Evolutionary conservation across 1,284 basidiomycete species (phyloP).

Genomic region (Sporisorium reilianum): DNA sequence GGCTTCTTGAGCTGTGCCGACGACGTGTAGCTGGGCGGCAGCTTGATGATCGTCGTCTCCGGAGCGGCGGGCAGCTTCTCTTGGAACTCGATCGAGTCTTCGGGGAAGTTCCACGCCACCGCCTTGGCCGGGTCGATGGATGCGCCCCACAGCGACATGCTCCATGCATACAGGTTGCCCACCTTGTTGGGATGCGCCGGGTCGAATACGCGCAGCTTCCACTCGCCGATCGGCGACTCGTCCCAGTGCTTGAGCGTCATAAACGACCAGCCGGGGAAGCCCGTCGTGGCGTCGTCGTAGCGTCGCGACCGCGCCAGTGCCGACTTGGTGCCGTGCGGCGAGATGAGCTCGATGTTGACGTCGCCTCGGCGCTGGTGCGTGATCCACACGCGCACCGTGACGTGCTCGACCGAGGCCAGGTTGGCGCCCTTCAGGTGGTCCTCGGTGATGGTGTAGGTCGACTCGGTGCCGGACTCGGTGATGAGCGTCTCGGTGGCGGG

Average conservation of each 20-base stretch:
- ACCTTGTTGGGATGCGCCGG: constrained; percentile 73
- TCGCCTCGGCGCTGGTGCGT: constrained; percentile 87
- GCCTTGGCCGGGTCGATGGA: constrained; percentile 80
- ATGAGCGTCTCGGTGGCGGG: constrained; percentile 72
- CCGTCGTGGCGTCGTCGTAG: constrained; percentile 78
- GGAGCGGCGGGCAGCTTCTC: constrained; percentile 74
- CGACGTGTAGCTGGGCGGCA: constrained; percentile 70
- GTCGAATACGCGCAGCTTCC: constrained; percentile 87
- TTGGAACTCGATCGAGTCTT: constrained; percentile 58
- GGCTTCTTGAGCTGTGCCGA: constrained; percentile 75
- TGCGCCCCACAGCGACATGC: constrained; percentile 93
- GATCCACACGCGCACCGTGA: constrained; percentile 94
- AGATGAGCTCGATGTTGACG: constrained; percentile 88
- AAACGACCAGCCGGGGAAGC: constrained; percentile 94
- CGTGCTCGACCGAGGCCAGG: constrained; percentile 88
- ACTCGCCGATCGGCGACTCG: constrained; percentile 90
- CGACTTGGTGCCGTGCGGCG: constrained; percentile 87
- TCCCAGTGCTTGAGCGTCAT: constrained; percentile 99
- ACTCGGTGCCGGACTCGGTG: constrained; percentile 77
- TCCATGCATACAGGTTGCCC: constrained; percentile 91
- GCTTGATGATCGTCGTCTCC: constrained; percentile 54
- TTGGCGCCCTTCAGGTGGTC: constrained; percentile 81
- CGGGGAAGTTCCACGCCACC: constrained; percentile 68
- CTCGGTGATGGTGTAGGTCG: constrained; percentile 79
- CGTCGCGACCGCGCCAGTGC: constrained; percentile 81